These are phyloP conservation scores for Aspergillus bombycis DNA, from an alignment of 2,329 filamentous ascomycete species.

Conservation along the genomic window DNA sequence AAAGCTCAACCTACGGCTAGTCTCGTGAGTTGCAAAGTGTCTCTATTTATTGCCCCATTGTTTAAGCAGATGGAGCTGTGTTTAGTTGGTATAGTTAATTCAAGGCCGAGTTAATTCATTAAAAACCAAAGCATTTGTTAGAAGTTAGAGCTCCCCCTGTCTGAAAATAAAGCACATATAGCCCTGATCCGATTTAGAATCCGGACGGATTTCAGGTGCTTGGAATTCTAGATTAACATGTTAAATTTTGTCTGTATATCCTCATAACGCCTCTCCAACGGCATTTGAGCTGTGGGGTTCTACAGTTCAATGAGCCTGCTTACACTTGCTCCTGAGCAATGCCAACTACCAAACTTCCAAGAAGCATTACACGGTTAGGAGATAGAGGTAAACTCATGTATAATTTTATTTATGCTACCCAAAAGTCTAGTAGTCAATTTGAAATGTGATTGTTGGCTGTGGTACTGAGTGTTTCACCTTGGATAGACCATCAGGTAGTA, in stretches of 20 bases:
- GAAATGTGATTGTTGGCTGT: background rate
- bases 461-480: background rate
- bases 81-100: background rate
- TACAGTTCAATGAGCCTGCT: background rate
- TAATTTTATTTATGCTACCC: background rate
- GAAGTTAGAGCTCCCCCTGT: background rate
- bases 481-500: background rate
- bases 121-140: too few relatives aligned
- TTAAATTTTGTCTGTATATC: too few relatives aligned
- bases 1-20: background rate
- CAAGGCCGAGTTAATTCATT: background rate
- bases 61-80: background rate
- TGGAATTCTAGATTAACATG: background rate
- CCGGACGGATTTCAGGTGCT: background rate
- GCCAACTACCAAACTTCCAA: background rate
- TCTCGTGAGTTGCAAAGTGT: background rate
- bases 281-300: background rate
- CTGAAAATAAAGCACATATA: background rate
- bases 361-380: background rate
- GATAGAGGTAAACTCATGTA: background rate
- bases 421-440: background rate
- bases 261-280: background rate
- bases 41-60: background rate
- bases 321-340: background rate
- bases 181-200: background rate